These are phyloP conservation scores for Trichophyton simii DNA, from an alignment of 2,329 filamentous ascomycete species.

Conservation along the genomic window DNA sequence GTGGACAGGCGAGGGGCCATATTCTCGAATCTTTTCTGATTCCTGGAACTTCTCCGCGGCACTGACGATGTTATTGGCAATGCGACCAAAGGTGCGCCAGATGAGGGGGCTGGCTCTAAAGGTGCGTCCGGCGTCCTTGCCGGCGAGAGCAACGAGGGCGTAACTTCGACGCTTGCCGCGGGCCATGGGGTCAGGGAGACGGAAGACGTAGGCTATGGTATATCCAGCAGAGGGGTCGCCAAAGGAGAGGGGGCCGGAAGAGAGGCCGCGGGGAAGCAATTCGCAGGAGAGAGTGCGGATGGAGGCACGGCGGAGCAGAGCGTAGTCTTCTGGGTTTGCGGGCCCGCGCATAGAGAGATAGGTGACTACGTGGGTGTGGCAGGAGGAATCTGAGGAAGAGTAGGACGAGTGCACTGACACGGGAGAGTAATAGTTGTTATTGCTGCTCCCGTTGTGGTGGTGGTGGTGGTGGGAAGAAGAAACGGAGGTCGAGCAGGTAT, in stretches of 20 bases:
- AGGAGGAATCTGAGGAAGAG: constrained; percentile 36
- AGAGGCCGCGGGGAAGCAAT: constrained; percentile 42
- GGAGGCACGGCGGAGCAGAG: constrained; percentile 43
- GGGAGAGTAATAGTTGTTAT: constrained; percentile 14
- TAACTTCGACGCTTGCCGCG: constrained; percentile 46
- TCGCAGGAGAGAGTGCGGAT: constrained; percentile 48
- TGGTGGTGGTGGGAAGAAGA: constrained; percentile 21
- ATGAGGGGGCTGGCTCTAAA: constrained; percentile 38
- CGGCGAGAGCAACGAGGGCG: constrained; percentile 45
- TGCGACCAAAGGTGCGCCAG: constrained; percentile 43
- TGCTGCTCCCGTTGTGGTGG: constrained; percentile 16
- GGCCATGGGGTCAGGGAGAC: constrained; percentile 45
- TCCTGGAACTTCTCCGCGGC: constrained; percentile 35
- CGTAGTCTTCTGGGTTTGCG: constrained; percentile 41
- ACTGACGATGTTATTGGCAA: constrained; percentile 41
- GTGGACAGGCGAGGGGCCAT: constrained; percentile 14
- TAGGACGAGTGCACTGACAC: constrained; percentile 30
- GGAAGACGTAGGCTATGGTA: constrained; percentile 49
- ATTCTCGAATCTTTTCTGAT: constrained; percentile 33
- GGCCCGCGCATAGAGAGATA: constrained; percentile 48
- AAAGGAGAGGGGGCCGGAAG: constrained; percentile 47
- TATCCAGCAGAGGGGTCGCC: constrained; percentile 45
- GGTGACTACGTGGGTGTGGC: constrained; percentile 45
- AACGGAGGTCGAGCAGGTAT: constrained; percentile 18
- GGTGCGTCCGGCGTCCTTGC: constrained; percentile 38